These are phyloP conservation scores for Calonectria fujianensis DNA, from an alignment of 2,329 filamentous ascomycete species.

Conservation along the genomic window DNA sequence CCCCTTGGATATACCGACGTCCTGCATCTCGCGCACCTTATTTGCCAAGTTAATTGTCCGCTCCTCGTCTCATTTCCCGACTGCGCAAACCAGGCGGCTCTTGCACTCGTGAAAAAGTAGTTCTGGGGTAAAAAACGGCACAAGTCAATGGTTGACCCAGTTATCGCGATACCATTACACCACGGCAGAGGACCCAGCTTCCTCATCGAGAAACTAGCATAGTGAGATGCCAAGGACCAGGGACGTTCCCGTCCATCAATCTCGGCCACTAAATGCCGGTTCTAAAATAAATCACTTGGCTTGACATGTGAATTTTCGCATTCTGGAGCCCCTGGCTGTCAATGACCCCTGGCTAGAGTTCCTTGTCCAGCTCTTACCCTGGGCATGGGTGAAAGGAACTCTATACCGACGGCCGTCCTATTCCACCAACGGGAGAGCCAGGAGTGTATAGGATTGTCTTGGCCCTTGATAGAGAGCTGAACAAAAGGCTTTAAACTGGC, in stretches of 20 bases:
- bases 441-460: background rate
- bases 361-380: background rate
- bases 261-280: constrained; percentile 12
- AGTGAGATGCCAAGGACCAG: constrained; percentile 10
- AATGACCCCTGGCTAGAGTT: background rate
- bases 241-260: constrained; percentile 8
- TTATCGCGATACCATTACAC: constrained; percentile 17
- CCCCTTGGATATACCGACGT: constrained; percentile 28
- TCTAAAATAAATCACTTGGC: constrained; percentile 3
- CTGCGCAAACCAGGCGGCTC: background rate
- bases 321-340: constrained; percentile 2
- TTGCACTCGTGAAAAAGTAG: background rate
- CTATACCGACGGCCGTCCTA: constrained; percentile 10
- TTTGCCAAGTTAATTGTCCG: constrained; percentile 15
- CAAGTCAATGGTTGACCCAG: background rate
- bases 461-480: background rate
- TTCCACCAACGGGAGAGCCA: constrained; percentile 10
- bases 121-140: too few relatives aligned
- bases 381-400: constrained; percentile 2
- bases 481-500: background rate
- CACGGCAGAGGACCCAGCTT: constrained; percentile 28
- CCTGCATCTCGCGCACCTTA: constrained; percentile 14
- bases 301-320: constrained; percentile 28
- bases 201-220: constrained; percentile 31
- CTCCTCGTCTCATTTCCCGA: background rate